Base-by-base conservation (phyloP, 768 basidiomycete genomes). In the Steccherinum ochraceum region DNA sequence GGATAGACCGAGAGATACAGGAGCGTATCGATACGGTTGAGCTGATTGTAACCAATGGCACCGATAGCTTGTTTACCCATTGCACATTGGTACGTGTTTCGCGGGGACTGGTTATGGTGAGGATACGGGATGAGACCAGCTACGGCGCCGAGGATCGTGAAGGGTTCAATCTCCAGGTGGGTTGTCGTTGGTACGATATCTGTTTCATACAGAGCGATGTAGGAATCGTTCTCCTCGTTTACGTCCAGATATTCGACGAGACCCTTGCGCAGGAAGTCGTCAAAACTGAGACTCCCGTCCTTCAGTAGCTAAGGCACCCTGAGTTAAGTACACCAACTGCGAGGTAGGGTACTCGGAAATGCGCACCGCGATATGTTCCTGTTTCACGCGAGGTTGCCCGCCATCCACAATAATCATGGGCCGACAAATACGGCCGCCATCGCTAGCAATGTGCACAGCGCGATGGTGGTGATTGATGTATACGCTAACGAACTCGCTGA, bases 31-130 rank as follows among this genome's bases (percentile, higher is more conserved):
- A 99, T 98, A 42, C 96, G 82, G 63, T 93, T 92, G 57, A 97
- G 82, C 67, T 99, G 96, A 66, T 98, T 99, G 70, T 94, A 96
- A 0, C 86, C 95, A 54, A 99, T 99, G 12, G 94, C 94, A 19
- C 96, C 96, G 56, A 99, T 99, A 2, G 96, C 95, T 74, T 99
- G 96, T 73, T 99, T 99, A 49, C 96, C 95, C 95, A 99, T 99
- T 50, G 95, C 95, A 63, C 95, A 99, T 72, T 99, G 95, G 66
- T 99, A 99, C 10, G 96, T 99, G 63, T 99, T 99, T 49, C 96
- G 87, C 2, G 96, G 96, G 3, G 96, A 98, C 64, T 99, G 96
- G 63, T 99, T 99, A 67, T 99, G 96, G 65, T 99, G 96, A 1
- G 96, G 96, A 64, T 99, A 99, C 12, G 96, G 96, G 62, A 99